phyloP scores from a whole-genome alignment of 2,329 filamentous ascomycete species.

The Byssothecium circinans region DNA sequence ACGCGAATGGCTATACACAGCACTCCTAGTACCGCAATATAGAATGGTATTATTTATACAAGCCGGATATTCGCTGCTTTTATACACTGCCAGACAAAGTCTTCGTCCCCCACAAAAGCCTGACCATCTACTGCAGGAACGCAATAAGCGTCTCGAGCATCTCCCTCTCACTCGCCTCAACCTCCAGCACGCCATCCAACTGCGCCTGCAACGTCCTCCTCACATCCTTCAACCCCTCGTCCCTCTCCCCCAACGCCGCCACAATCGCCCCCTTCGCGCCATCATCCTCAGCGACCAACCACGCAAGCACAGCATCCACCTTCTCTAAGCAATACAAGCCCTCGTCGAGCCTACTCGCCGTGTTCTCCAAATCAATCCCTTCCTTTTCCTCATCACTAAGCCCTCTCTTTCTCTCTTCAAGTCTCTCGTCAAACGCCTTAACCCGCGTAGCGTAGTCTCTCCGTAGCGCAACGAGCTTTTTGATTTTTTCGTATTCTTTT shows the following conservation, averaged over 20 bases:
- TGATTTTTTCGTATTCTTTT: slow-evolving; percentile 86
- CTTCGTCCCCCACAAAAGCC: background rate
- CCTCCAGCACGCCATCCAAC: slow-evolving; percentile 58
- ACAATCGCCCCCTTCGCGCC: slow-evolving; percentile 69
- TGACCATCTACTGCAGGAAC: slow-evolving; percentile 23
- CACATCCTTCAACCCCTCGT: slow-evolving; percentile 66
- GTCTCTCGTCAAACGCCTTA: slow-evolving; percentile 62
- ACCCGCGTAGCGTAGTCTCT: slow-evolving; percentile 69
- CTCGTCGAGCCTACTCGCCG: slow-evolving; percentile 75
- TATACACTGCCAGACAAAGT: too few species aligned
- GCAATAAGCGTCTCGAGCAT: slow-evolving; percentile 63
- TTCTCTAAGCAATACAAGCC: slow-evolving; percentile 82
- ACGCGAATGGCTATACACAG: too few species aligned
- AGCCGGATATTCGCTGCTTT: too few species aligned
- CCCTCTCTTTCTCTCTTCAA: slow-evolving; percentile 59
- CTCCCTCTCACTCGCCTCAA: slow-evolving; percentile 59
- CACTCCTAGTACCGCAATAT: too few species aligned
- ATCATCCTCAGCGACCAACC: slow-evolving; percentile 86
- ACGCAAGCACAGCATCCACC: slow-evolving; percentile 82
- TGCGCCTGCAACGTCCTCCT: slow-evolving; percentile 70
- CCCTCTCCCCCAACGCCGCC: slow-evolving; percentile 65
- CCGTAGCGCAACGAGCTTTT: slow-evolving; percentile 70
- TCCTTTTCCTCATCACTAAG: slow-evolving; percentile 62
- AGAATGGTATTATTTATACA: too few species aligned
- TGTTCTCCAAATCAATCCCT: slow-evolving; percentile 68